phyloP scores from a whole-genome alignment of 2,329 filamentous ascomycete genomes.

The Neopestalotiopsis rosae region DNA sequence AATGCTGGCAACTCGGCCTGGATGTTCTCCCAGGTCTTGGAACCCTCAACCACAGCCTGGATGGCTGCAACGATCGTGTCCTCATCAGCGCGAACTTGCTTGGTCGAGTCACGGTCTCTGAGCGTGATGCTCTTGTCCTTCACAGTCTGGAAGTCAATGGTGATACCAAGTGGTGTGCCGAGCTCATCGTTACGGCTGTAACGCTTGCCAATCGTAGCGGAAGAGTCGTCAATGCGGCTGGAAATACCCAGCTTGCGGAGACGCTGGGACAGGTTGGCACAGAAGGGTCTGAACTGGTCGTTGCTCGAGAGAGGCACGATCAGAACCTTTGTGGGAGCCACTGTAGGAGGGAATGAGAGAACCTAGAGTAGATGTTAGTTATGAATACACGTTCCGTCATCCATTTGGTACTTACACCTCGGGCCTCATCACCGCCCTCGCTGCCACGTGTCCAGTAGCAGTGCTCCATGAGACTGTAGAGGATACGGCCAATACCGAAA shows the following conservation, averaged over 20 bases:
- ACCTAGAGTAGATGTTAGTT: constrained; percentile 48
- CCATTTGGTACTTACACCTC: constrained; percentile 70
- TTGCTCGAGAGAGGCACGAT: constrained; percentile 88
- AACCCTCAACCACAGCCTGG: constrained; percentile 55
- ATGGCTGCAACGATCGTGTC: constrained; percentile 78
- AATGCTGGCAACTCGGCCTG: constrained; percentile 82
- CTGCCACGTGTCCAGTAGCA: constrained; percentile 85
- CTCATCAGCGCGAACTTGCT: constrained; percentile 85
- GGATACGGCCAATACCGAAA: constrained; percentile 93
- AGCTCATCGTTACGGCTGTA: constrained; percentile 96
- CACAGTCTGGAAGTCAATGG: constrained; percentile 93
- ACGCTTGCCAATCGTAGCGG: constrained; percentile 91
- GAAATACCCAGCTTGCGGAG: constrained; percentile 80
- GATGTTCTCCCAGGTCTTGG: constrained; percentile 71
- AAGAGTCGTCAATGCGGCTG: constrained; percentile 87
- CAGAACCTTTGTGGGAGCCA: constrained; percentile 95
- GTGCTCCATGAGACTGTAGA: constrained; percentile 94
- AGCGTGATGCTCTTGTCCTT: constrained; percentile 87
- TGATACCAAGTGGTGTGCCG: constrained; percentile 92
- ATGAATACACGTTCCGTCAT: constrained; percentile 12
- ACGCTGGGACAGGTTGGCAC: constrained; percentile 74
- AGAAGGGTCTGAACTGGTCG: constrained; percentile 77
- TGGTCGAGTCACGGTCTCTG: constrained; percentile 87
- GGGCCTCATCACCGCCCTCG: constrained; percentile 78
- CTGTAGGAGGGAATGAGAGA: constrained; percentile 72